Evolutionary conservation across 2,329 filamentous ascomycete species (phyloP).

Genomic region (Metarhizium sp.): DNA sequence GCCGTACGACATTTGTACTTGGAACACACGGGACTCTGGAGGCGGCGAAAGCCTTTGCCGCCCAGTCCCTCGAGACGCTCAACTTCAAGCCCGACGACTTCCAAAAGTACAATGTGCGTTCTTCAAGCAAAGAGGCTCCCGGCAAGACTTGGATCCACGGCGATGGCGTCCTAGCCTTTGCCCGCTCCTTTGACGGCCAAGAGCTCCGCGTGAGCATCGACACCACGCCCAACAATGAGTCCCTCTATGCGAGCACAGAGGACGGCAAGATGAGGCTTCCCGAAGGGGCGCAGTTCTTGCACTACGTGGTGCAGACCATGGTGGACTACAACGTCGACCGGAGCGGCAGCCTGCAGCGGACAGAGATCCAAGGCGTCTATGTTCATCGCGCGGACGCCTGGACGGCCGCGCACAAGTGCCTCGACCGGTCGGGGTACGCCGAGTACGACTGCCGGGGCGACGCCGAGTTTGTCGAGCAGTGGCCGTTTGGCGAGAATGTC

Average conservation of each 20-base stretch:
- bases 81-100: conserved; percentile 29
- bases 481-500: conserved; percentile 36
- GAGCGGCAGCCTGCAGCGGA: conserved; percentile 21
- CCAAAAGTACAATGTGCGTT: conserved; percentile 18
- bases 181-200: conserved; percentile 24
- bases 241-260: conserved; percentile 10
- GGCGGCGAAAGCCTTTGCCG: conserved; percentile 27
- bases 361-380: conserved; percentile 30
- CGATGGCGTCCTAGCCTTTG: conserved; percentile 28
- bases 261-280: conserved; percentile 14
- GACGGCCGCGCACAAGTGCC: conserved; percentile 21
- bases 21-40: conserved; percentile 26
- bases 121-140: neutral
- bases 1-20: conserved; percentile 24
- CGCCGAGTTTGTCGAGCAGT: conserved; percentile 16
- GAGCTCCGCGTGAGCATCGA: conserved; percentile 27
- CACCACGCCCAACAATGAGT: conserved; percentile 26
- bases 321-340: conserved; percentile 31
- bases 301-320: conserved; percentile 33
- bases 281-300: conserved; percentile 19
- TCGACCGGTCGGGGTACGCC: conserved; percentile 21
- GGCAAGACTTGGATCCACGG: conserved; percentile 24
- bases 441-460: conserved; percentile 25
- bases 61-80: conserved; percentile 19
- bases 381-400: conserved; percentile 21